These are phyloP conservation scores for Fusarium torreyae DNA, from an alignment of 2,329 filamentous ascomycete species.

Conservation along the genomic window DNA sequence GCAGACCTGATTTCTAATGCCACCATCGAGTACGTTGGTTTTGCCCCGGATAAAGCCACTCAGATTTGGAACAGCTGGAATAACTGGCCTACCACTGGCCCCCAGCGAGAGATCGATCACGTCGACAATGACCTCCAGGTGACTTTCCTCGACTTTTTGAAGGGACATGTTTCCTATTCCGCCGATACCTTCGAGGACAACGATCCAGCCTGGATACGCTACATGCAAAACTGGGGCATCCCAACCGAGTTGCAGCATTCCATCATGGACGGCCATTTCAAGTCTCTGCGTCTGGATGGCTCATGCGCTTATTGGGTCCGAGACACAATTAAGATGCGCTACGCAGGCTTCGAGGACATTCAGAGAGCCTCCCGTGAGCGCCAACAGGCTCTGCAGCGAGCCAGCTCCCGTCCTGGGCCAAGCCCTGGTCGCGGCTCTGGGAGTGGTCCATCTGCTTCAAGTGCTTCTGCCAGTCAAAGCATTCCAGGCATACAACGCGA, in stretches of 20 bases:
- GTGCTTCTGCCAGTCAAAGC: too few species aligned
- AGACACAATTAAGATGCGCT: conserved; percentile 39
- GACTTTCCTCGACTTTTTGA: neutral
- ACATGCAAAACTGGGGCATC: conserved; percentile 26
- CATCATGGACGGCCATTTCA: conserved; percentile 42
- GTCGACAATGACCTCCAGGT: neutral
- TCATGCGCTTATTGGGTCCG: conserved; percentile 37
- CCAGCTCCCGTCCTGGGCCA: too few species aligned
- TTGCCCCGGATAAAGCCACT: neutral
- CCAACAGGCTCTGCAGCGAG: too few species aligned
- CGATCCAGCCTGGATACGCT: conserved; percentile 17
- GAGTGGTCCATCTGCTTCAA: too few species aligned
- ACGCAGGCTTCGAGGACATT: conserved; percentile 23
- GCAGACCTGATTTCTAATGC: neutral
- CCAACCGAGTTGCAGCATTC: conserved; percentile 16
- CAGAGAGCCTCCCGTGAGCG: conserved; percentile 12
- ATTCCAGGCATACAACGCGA: too few species aligned
- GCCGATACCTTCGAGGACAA: conserved; percentile 13
- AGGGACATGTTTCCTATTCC: conserved; percentile 21
- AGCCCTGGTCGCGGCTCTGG: too few species aligned
- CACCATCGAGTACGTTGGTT: neutral
- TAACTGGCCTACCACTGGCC: neutral
- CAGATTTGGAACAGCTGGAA: neutral
- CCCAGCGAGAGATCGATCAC: neutral
- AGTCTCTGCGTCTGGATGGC: conserved; percentile 19